These are phyloP conservation scores for Pelomyxa schiedti DNA, from an alignment of 78 protist genomes.

Conservation along the genomic window DNA sequence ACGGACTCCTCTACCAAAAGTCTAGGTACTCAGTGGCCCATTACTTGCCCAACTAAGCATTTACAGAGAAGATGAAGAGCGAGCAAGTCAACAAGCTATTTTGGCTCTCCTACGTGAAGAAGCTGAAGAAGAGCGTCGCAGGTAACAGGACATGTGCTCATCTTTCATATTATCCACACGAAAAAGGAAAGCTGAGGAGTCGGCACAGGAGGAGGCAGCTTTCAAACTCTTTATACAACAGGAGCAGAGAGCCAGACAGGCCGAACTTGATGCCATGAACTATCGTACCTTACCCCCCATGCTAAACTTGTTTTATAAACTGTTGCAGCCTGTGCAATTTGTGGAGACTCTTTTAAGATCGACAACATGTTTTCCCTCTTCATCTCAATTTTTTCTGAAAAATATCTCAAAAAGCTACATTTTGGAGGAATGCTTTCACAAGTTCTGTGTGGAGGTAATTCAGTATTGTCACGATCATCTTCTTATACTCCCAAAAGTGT, in stretches of 20 bases:
- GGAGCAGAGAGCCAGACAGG: neutral
- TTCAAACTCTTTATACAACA: neutral
- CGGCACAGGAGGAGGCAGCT: neutral
- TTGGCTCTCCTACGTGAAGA: neutral
- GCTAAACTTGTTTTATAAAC: too few relatives aligned
- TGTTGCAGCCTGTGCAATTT: neutral
- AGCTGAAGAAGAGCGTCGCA: neutral
- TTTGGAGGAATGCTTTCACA: slow-evolving; percentile 3
- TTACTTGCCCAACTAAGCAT: too few relatives aligned
- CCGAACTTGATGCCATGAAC: slow-evolving; percentile 1
- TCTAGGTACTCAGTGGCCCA: too few relatives aligned
- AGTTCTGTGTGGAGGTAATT: neutral
- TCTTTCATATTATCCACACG: neutral
- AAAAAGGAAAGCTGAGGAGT: neutral
- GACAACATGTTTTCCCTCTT: too few relatives aligned
- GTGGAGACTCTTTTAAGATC: neutral
- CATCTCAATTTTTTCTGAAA: too few relatives aligned
- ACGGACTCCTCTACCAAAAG: too few relatives aligned
- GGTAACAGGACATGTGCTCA: neutral
- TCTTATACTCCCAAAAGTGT: neutral
- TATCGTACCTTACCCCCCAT: too few relatives aligned
- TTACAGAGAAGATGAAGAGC: too few relatives aligned
- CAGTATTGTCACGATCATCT: neutral
- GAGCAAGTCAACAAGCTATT: too few relatives aligned
- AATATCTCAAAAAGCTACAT: too few relatives aligned